These are phyloP conservation scores for Vaccinium vitisidaea DNA, from an alignment of 148 eudicot species.

Conservation along the genomic window DNA sequence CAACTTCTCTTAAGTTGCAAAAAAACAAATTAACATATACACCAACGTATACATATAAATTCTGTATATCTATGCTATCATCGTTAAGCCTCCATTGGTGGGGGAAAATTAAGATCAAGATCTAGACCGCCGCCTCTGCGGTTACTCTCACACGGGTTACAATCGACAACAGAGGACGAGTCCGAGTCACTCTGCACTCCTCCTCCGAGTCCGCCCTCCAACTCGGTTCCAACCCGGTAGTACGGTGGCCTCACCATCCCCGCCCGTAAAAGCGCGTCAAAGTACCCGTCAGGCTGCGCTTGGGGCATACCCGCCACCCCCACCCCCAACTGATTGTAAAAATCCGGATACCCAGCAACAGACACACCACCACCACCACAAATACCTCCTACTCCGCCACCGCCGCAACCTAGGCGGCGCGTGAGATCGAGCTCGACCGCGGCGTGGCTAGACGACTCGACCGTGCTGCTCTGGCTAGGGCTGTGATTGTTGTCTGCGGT, in stretches of 20 bases:
- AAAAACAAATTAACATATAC: background rate
- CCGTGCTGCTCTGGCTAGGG: slow-evolving; percentile 39
- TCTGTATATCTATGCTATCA: background rate
- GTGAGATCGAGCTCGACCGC: slow-evolving; percentile 29
- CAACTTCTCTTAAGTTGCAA: slow-evolving; percentile 9
- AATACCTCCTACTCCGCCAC: background rate
- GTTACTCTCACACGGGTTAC: slow-evolving; percentile 9
- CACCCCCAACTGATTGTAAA: slow-evolving; percentile 6
- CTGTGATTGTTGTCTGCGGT: background rate
- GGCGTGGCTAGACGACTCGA: slow-evolving; percentile 30
- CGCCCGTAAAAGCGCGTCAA: slow-evolving; percentile 19
- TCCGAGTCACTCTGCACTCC: slow-evolving; percentile 29
- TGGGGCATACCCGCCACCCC: slow-evolving; percentile 1
- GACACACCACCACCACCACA: background rate
- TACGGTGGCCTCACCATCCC: slow-evolving; percentile 7
- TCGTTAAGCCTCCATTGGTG: slow-evolving; percentile 24
- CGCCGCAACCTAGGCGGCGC: slow-evolving; percentile 23
- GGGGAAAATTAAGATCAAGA: slow-evolving; percentile 32
- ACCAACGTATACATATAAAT: background rate
- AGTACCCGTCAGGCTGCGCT: slow-evolving; percentile 7
- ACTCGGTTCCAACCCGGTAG: slow-evolving; percentile 3
- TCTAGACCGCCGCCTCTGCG: background rate
- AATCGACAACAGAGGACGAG: slow-evolving; percentile 30
- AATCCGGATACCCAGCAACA: slow-evolving; percentile 8
- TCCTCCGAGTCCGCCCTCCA: slow-evolving; percentile 10